A percentile compares a stretch with the other conserved stretches of the same genome.
These are phyloP conservation scores for Fusarium napiforme DNA, from an alignment of 2,329 filamentous ascomycete species.

Conservation along the genomic window DNA sequence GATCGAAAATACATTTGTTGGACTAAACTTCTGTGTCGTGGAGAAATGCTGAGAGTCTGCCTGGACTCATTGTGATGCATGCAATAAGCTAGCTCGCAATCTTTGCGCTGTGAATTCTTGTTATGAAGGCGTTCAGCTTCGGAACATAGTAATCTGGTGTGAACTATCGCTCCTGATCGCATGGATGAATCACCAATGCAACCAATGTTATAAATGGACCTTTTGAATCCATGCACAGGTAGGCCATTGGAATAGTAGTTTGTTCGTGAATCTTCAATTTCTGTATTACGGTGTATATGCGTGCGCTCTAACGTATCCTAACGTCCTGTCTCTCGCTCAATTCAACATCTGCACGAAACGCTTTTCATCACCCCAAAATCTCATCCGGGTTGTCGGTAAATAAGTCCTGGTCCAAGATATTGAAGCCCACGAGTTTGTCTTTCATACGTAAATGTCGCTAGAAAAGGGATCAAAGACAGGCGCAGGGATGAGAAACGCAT, in stretches of 20 bases:
- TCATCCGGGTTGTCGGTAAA: background rate
- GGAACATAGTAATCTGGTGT: background rate
- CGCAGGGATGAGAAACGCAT: background rate
- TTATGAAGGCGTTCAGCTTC: background rate
- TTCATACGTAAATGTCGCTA: background rate
- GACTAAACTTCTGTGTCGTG: background rate
- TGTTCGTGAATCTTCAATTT: background rate
- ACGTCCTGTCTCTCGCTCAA: background rate
- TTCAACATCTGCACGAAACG: background rate
- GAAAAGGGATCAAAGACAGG: background rate
- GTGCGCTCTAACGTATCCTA: background rate
- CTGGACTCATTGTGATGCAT: background rate
- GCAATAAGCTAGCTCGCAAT: background rate
- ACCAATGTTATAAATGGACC: no score
- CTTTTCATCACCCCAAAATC: constrained; percentile 11
- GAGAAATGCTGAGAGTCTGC: background rate
- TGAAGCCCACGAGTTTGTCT: constrained; percentile 16
- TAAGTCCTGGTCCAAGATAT: constrained; percentile 3
- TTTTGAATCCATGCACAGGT: background rate
- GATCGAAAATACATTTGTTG: background rate
- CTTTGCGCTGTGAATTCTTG: background rate
- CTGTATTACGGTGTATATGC: background rate
- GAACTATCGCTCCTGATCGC: background rate
- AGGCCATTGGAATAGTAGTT: background rate
- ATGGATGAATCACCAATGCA: background rate